Evolutionary conservation across 208 protist genomes (phyloP), one percentile per base, ranked within the genome.

Genomic region (Wallacemonas sp.): DNA sequence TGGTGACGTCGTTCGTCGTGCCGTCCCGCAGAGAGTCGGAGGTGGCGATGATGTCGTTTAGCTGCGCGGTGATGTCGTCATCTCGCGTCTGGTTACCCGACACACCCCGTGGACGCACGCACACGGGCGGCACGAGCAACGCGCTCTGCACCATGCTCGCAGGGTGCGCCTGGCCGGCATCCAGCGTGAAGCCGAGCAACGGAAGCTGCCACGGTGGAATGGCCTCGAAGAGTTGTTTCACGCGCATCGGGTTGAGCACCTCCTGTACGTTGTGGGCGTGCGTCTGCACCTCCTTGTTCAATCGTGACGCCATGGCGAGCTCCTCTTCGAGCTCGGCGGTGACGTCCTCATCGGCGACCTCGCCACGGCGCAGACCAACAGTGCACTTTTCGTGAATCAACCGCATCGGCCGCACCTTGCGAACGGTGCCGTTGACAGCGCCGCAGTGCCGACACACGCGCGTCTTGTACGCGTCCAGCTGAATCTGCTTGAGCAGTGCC

Each of bases 1-100:
- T 87, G 26, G 77, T 68, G 2, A 79, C 71, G 55, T 89, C 80
- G 53, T 66, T 70, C 30, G 88, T 90, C 41, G 26, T 57, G 46
- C 85, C 91, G 54, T 96, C 80, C 19, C 75, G 79, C 39, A 98
- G 68, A 21, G 81, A 81, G 22, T 93, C 79, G 17, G 90, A 97
- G 63, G 66, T 91, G 17, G 87, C 58, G 17, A 98, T 71, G 58
- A 98, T 97, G 13, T 97, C 89, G 30, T 85, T 90, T 50, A 99
- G 83, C 72, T 97, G 97, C 58, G 95, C 93, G 15, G 98, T 99
- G 8, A 99, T 63, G 78, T 99, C 99, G 76, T 99, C 99, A 61
- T 99, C 98, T 63, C 98, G 99, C 26, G 83, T 65, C 30, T 80
- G 74, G 30, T 55, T 75, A 13, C 58, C 62, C 39, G 84, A 76